Conservation (phyloP, 352 stramenopile genomes). For the Pythium rishiriense region DNA sequence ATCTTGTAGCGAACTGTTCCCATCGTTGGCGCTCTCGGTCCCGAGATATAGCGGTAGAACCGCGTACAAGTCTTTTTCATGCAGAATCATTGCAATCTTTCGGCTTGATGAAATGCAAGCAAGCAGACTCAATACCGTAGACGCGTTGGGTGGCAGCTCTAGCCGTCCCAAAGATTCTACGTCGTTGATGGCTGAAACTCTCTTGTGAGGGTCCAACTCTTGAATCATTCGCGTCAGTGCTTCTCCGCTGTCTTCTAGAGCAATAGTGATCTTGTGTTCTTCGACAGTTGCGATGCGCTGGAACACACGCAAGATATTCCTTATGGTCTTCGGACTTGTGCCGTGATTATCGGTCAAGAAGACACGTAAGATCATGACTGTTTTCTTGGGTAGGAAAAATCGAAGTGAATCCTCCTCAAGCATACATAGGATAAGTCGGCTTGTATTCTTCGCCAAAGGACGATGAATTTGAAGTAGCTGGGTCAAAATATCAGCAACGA, state of each 20-base stretch:
- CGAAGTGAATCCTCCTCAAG: slow-evolving; percentile 75
- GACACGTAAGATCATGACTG: slow-evolving; percentile 54
- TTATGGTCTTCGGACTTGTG: slow-evolving; percentile 48
- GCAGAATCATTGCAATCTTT: slow-evolving; percentile 51
- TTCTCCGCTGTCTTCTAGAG: slow-evolving; percentile 69
- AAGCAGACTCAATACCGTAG: slow-evolving; percentile 44
- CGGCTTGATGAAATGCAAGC: slow-evolving; percentile 38
- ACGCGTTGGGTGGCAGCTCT: slow-evolving; percentile 36
- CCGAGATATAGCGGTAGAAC: slow-evolving; percentile 44
- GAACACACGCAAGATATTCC: slow-evolving; percentile 69
- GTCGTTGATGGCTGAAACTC: background rate
- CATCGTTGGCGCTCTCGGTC: slow-evolving; percentile 5
- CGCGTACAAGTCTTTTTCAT: slow-evolving; percentile 56
- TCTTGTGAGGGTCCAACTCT: slow-evolving; percentile 34
- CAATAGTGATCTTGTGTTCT: slow-evolving; percentile 75
- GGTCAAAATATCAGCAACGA: slow-evolving; percentile 70
- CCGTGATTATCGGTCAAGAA: slow-evolving; percentile 47
- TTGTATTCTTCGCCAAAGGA: slow-evolving; percentile 61
- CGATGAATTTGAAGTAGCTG: slow-evolving; percentile 61
- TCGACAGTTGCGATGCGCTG: slow-evolving; percentile 55
- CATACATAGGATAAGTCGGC: slow-evolving; percentile 54
- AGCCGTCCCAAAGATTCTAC: slow-evolving; percentile 1
- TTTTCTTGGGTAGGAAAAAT: slow-evolving; percentile 84
- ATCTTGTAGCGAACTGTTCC: background rate
- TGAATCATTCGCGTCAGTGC: slow-evolving; percentile 47